phyloP scores from a whole-genome alignment of 116 monocot genomes.

The Phalaenopsis hybrid region DNA sequence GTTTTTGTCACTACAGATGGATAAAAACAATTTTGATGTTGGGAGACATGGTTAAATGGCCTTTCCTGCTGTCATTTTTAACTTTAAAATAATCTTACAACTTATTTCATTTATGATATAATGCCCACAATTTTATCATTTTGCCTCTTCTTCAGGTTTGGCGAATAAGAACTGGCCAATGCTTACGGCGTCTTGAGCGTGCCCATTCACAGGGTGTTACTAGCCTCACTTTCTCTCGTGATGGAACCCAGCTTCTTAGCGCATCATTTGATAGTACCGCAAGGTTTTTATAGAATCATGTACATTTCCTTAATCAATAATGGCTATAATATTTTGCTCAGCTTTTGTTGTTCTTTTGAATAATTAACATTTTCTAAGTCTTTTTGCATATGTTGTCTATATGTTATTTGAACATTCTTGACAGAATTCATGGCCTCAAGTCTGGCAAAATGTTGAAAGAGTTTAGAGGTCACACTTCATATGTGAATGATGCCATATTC shows the following conservation, averaged over 20 bases:
- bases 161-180: slow-evolving; percentile 93
- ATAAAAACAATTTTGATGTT: not conserved
- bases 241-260: slow-evolving; percentile 87
- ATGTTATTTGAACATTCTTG: slow-evolving; percentile 10
- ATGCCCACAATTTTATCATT: not conserved
- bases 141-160: slow-evolving; percentile 52
- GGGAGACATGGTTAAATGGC: not conserved
- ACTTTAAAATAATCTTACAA: not conserved
- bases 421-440: slow-evolving; percentile 94
- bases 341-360: not conserved
- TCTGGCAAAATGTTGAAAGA: slow-evolving; percentile 96
- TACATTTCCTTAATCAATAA: slow-evolving; percentile 5
- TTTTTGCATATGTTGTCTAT: not conserved
- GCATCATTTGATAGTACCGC: slow-evolving; percentile 95
- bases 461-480: slow-evolving; percentile 93
- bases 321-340: not conserved
- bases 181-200: slow-evolving; percentile 86
- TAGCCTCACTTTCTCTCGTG: slow-evolving; percentile 85
- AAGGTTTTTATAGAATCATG: slow-evolving; percentile 45
- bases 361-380: not conserved
- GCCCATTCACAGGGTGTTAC: slow-evolving; percentile 93
- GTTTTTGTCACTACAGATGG: not conserved
- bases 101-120: not conserved
- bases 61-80: not conserved
- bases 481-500: slow-evolving; percentile 92